A percentile compares a stretch with the other conserved stretches of the same genome.
Evolutionary conservation across 75 land plant genomes (phyloP).

Genomic region (Cupressus sempervirens): DNA sequence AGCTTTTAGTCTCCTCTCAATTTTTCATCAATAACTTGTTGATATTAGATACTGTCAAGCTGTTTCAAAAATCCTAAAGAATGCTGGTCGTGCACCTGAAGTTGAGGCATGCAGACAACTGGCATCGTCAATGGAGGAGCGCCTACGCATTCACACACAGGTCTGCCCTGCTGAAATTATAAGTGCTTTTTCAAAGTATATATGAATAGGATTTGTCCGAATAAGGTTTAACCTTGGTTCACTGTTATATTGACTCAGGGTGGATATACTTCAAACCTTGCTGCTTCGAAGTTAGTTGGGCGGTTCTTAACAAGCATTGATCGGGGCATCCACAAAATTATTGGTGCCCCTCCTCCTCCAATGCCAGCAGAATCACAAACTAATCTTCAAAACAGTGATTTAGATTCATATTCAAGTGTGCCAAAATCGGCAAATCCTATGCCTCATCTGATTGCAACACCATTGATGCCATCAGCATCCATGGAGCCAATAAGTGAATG

Average conservation of each 20-base stretch:
- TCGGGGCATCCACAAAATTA: conserved; percentile 69
- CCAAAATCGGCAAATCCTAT: conserved; percentile 39
- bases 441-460: conserved; percentile 44
- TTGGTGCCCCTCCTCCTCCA: conserved; percentile 75
- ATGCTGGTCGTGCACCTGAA: conserved; percentile 78
- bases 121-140: conserved; percentile 72
- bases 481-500: conserved; percentile 64
- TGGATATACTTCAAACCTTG: conserved; percentile 66
- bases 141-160: conserved; percentile 83
- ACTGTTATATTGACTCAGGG: conserved; percentile 40
- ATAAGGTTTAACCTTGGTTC: neutral
- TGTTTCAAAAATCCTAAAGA: conserved; percentile 61
- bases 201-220: neutral
- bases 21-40: conserved; percentile 13
- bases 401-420: conserved; percentile 15
- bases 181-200: neutral
- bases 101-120: conserved; percentile 63
- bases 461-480: conserved; percentile 73
- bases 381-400: conserved; percentile 23
- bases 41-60: conserved; percentile 82
- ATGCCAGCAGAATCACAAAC: conserved; percentile 29
- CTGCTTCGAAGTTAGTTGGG: conserved; percentile 73
- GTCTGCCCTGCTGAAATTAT: conserved; percentile 28
- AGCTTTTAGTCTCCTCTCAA: neutral
- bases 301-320: conserved; percentile 69